Base-by-base conservation (phyloP, 257 asterid genomes). In the Fraxinus americana region DNA sequence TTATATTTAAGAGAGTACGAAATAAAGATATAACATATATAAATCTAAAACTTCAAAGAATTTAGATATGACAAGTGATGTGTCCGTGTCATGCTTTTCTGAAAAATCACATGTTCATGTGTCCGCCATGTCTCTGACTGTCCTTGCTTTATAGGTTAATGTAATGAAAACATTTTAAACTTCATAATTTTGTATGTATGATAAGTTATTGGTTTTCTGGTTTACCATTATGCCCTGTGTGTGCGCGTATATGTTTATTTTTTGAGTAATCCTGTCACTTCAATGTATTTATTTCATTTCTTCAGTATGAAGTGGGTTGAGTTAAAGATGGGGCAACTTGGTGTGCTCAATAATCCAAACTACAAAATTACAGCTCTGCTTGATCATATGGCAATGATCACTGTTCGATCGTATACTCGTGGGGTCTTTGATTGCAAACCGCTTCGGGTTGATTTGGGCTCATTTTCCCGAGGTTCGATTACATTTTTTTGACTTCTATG, bases 261-360 rank as follows among this genome's bases (percentile, higher is more conserved):
- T 52, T 52, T 52, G 61, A 52, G 17, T 52, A 52, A 52, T 16
- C 52, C 5, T 66, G 41, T 43, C 68, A 19, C 71, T 79, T 52
- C 79, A 76, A 71, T 79, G 59, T 29, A 43, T 75, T 48, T 79
- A 11, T 75, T 65, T 79, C 70, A 41, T 78, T 19, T 72, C 43
- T 68, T 75, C 92, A 95, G 98, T 92, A 95, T 93, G 99, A 95
- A 90, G 81, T 93, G 98, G 98, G 91, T 95, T 57, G 97, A 92
- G 76, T 71, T 88, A 85, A 95, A 95, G 87, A 95, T 95, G 99
- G 90, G 83, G 70, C 96, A 95, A 89, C 97, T 93, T 57, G 98
- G 98, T 67, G 97, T 95, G 25, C 90, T 93, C 75, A 71, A 83
- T 77, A 87, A 95, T 84, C 90, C 97, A 1, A 80, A 85, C 85